These are phyloP conservation scores for Colletotrichum camelliae DNA, from an alignment of 2,329 filamentous ascomycete genomes.

Conservation along the genomic window DNA sequence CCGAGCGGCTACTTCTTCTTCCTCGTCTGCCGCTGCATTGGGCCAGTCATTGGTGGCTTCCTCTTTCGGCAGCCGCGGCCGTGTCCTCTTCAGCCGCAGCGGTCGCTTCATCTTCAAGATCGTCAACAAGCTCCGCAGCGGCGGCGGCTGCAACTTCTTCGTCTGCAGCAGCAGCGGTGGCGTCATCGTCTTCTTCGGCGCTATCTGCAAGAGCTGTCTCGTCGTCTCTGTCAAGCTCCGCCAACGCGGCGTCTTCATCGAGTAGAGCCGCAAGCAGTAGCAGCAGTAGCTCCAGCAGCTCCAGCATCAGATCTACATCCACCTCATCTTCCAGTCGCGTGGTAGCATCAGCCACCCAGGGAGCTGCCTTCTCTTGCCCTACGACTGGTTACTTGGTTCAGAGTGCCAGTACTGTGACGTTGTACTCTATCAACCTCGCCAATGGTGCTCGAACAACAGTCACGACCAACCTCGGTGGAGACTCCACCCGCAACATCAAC, in stretches of 20 bases:
- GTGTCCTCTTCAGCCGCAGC: neutral
- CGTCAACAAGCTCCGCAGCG: neutral
- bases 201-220: neutral
- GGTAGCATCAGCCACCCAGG: constrained; percentile 3
- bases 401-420: neutral
- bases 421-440: constrained; percentile 23
- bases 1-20: neutral
- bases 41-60: neutral
- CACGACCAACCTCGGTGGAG: constrained; percentile 2
- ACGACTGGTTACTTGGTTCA: constrained; percentile 23
- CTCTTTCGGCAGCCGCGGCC: neutral
- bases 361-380: constrained; percentile 11
- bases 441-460: neutral
- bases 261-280: neutral
- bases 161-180: neutral
- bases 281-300: neutral
- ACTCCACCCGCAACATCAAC: constrained; percentile 20
- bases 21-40: neutral
- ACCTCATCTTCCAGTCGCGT: neutral
- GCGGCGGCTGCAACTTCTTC: too few relatives aligned
- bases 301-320: neutral
- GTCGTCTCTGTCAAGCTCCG: neutral
- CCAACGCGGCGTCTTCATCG: neutral
- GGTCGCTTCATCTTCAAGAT: neutral
- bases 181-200: neutral